phyloP scores from a whole-genome alignment of 2,329 filamentous ascomycete genomes.

The Aaosphaeria arxii region DNA sequence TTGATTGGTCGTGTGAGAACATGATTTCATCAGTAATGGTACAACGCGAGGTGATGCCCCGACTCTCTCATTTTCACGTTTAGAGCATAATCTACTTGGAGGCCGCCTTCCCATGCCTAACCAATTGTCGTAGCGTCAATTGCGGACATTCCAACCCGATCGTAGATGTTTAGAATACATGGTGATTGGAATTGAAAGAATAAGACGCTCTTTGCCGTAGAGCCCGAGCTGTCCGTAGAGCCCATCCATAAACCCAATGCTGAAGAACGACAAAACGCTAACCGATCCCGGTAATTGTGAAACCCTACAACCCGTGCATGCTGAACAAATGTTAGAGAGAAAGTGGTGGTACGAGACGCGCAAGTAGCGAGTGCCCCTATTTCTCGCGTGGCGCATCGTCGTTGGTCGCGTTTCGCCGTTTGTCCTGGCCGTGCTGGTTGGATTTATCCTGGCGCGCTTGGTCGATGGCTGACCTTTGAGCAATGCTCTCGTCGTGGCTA shows the following conservation, averaged over 20 bases:
- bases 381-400: slow-evolving; percentile 35
- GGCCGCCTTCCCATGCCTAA: neutral
- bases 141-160: slow-evolving; percentile 8
- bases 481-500: slow-evolving; percentile 93
- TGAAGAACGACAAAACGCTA: slow-evolving; percentile 17
- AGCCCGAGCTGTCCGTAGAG: slow-evolving; percentile 2
- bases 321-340: slow-evolving; percentile 7
- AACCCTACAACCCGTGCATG: slow-evolving; percentile 18
- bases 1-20: too few species aligned
- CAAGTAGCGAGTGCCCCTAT: slow-evolving; percentile 15
- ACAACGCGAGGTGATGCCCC: neutral
- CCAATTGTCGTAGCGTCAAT: slow-evolving; percentile 8
- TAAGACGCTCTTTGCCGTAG: slow-evolving; percentile 5
- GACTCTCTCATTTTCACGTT: neutral
- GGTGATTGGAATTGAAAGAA: slow-evolving; percentile 11
- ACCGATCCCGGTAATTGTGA: slow-evolving; percentile 10
- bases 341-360: slow-evolving; percentile 5
- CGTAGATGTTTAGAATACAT: slow-evolving; percentile 25
- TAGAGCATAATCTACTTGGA: slow-evolving; percentile 2
- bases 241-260: slow-evolving; percentile 14
- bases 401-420: slow-evolving; percentile 40
- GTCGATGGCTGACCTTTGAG: slow-evolving; percentile 84
- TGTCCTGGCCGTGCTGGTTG: slow-evolving; percentile 39
- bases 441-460: slow-evolving; percentile 86
- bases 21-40: too few species aligned